Conservation (phyloP, 345 rosid species). For the Erodium maritimum region DNA sequence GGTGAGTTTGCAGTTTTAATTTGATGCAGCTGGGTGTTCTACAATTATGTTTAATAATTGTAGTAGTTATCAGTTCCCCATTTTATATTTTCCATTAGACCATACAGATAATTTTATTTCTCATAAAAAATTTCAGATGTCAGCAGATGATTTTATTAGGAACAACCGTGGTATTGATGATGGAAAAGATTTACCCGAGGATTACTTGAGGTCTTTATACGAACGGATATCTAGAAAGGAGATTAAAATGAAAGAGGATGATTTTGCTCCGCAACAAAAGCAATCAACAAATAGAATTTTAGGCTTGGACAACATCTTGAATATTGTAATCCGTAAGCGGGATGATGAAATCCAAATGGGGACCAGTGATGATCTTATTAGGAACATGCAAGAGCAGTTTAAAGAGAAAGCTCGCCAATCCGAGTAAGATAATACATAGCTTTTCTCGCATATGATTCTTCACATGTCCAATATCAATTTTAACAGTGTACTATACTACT, state of each 20-base stretch:
- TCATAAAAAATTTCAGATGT: constrained; percentile 58
- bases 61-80: background rate
- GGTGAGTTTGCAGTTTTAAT: constrained; percentile 35
- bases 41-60: constrained; percentile 7
- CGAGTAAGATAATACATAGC: constrained; percentile 53
- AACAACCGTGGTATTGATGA: constrained; percentile 99
- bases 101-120: background rate
- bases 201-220: constrained; percentile 75
- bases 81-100: background rate
- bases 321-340: constrained; percentile 91
- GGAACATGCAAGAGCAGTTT: constrained; percentile 96
- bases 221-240: constrained; percentile 91
- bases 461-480: background rate
- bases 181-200: constrained; percentile 92
- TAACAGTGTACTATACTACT: background rate
- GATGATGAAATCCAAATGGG: constrained; percentile 68
- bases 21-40: constrained; percentile 14
- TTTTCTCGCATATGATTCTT: background rate
- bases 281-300: constrained; percentile 74
- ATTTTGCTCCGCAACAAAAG: constrained; percentile 66
- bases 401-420: constrained; percentile 98
- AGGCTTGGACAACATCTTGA: constrained; percentile 86
- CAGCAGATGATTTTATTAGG: constrained; percentile 90
- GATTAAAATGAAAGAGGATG: constrained; percentile 96
- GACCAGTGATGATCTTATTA: constrained; percentile 93